phyloP scores from a whole-genome alignment of 805 yeast species.

The Monosporozyma solicola region DNA sequence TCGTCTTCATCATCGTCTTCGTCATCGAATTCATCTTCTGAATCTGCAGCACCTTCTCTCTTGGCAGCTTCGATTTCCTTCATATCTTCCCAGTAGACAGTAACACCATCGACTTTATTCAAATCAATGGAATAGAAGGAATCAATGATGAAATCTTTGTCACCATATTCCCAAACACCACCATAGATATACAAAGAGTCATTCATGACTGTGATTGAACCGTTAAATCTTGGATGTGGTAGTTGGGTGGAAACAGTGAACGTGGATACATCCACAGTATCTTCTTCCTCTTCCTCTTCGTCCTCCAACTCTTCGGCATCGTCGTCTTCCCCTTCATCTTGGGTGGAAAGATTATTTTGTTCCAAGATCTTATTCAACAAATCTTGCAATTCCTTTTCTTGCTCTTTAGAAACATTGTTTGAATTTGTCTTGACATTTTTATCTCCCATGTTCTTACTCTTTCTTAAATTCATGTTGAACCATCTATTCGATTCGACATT shows the following conservation, averaged over 20 bases:
- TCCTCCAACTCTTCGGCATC: conserved; percentile 30
- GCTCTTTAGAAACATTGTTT: conserved; percentile 36
- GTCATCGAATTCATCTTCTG: conserved; percentile 56
- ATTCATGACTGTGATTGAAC: conserved; percentile 75
- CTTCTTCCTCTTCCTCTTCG: conserved; percentile 21
- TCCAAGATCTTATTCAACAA: conserved; percentile 65
- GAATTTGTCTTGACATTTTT: conserved; percentile 38
- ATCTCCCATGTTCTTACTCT: conserved; percentile 7
- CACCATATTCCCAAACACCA: conserved; percentile 85
- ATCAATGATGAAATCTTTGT: conserved; percentile 74
- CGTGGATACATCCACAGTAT: conserved; percentile 25
- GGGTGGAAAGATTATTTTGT: conserved; percentile 61
- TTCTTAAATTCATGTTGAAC: conserved; percentile 45
- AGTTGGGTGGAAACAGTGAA: conserved; percentile 37
- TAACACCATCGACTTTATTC: conserved; percentile 79
- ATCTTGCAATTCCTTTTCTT: conserved; percentile 77
- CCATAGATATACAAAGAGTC: conserved; percentile 80
- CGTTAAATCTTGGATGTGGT: conserved; percentile 87
- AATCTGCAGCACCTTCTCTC: conserved; percentile 44
- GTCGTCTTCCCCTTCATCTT: conserved; percentile 35
- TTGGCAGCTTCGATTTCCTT: conserved; percentile 42
- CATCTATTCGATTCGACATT: conserved; percentile 84
- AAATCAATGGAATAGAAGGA: conserved; percentile 80
- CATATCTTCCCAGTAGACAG: conserved; percentile 83
- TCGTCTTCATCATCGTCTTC: conserved; percentile 65